phyloP scores from a whole-genome alignment of 805 yeast genomes.

The Yamadazyma olivae region DNA sequence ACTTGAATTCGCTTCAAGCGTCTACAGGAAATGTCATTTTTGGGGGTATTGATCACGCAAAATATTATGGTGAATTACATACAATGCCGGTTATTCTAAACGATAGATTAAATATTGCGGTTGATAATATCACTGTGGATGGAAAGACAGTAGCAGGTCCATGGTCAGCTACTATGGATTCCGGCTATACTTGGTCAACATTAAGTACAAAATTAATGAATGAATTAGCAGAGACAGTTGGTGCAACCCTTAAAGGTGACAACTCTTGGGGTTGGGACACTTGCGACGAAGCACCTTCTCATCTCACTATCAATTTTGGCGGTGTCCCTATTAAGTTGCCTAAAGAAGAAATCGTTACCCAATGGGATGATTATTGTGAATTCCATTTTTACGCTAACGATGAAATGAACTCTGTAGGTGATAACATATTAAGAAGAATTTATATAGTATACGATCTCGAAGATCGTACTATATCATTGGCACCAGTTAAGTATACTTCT shows the following conservation, averaged over 20 bases:
- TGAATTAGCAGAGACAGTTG: too few species aligned
- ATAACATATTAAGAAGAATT: conserved; percentile 56
- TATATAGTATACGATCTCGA: conserved; percentile 64
- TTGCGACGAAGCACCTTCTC: too few species aligned
- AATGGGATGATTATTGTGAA: neutral
- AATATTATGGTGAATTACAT: conserved; percentile 20
- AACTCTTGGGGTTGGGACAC: too few species aligned
- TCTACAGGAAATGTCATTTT: conserved; percentile 24
- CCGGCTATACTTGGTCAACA: conserved; percentile 36
- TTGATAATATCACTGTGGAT: conserved; percentile 31
- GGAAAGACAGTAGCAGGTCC: conserved; percentile 10
- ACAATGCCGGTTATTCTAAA: conserved; percentile 17
- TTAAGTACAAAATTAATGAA: conserved; percentile 33
- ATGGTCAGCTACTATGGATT: conserved; percentile 17
- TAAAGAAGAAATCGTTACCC: conserved; percentile 8
- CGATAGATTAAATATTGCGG: conserved; percentile 43
- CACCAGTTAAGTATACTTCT: conserved; percentile 21
- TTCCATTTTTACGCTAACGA: neutral
- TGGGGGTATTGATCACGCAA: conserved; percentile 29
- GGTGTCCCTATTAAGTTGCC: conserved; percentile 7
- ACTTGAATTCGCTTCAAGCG: conserved; percentile 22
- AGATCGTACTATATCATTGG: conserved; percentile 51
- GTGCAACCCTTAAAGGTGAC: too few species aligned
- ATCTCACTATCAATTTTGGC: too few species aligned
- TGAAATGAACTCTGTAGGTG: conserved; percentile 45